Evolutionary conservation across 352 stramenopile genomes (phyloP), one percentile per base, ranked within the genome.

Genomic region (Phytophthora hibernalis): DNA sequence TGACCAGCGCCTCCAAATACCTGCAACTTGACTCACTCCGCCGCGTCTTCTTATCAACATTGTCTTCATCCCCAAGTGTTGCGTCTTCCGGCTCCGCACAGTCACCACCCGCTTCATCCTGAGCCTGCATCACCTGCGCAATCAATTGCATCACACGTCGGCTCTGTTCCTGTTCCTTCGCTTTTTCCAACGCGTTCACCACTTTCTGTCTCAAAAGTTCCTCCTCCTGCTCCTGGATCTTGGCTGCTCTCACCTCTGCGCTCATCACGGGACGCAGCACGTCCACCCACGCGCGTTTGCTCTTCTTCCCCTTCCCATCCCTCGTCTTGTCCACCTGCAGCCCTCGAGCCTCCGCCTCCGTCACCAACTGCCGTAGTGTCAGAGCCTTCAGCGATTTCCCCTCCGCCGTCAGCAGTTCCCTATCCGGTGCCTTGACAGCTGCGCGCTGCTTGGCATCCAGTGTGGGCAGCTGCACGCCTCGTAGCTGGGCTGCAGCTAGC

Each of bases 321-420:
- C 59, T 71, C 5, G 61, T 57, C 24, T 74, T 69, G 15, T 71
- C 64, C 26, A 43, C 47, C 0, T 64, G 9, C 30, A 91, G 47
- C 3, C 78, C 80, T 18, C 81, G 66, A 6, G 61, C 72, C 37
- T 87, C 70, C 11, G 76, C 82, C 50, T 92, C 84, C 18, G 69
- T 77, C 43, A 88, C 70, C n/a, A 91, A 54, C 24, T 92, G 82
- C 31, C 79, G 76, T 31, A 91, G 65, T 31, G 82, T 91, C 26
- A 92, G 56, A 53, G 77, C 69, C 56, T 78, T 79, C 42, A 92
- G 70, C 43, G 75, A 76, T 54, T 79, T 78, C 21, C 84, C 82
- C 2, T 74, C 47, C 3, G 72, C 79, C 7, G 78, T 79, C 38
- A 88, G 45, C 12, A 92, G 54, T 20, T 90, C 80, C 22, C 78